Base-by-base conservation (phyloP, 1,284 basidiomycete species). In the Sporisorium graminicola region DNA sequence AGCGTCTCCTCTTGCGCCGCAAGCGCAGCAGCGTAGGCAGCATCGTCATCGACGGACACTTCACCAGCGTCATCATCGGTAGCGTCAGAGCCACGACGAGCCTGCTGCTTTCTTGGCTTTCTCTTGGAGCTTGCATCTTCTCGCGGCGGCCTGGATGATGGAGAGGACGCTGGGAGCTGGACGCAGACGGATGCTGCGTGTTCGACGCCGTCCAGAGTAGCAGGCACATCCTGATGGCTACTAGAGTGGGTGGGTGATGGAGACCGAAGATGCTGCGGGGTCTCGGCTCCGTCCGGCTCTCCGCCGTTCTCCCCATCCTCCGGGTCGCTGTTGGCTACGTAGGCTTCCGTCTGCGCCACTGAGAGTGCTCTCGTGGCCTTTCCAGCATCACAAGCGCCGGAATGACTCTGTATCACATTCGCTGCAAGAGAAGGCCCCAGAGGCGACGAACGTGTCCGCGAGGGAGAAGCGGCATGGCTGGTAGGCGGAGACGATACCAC, bases 1-100 rank as follows among this genome's bases (percentile, higher is more conserved):
- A 75, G 58, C 1, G 50, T 61, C 55, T 67, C 68, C 20, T 71
- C 73, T 24, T 74, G 65, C 6, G 61, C 58, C 9, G 74, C 74
- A 0, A 76, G 58, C 6, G 31, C 50, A 7, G 74, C 74, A 26
- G 74, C 74, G 8, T 65, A 67, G 26, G 68, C 74, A 33, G 74
- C 74, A 18, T 76, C 74, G 29, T 65, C 72, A 10, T 57, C 37
- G 7, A 58, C 31, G 4, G 55, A 49, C 1, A 24, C 42, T 9
- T 47, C 27, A 2, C 42, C 27, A 16, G 16, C 59, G 40, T n/a
- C 35, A 6, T 14, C n/a, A 8, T 59, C 64, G 12, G 59, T 56
- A 31, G 59, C 56, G n/a, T 58, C 60, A 7, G 69, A 72, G 9
- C 47, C 44, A 13, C 51, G 59, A 44, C 59, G 43, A 9, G 33